Percentiles rank a stretch among this genome's conserved stretches.
Conservation (phyloP, 305 asterid species). For the Fraxinus greggii region DNA sequence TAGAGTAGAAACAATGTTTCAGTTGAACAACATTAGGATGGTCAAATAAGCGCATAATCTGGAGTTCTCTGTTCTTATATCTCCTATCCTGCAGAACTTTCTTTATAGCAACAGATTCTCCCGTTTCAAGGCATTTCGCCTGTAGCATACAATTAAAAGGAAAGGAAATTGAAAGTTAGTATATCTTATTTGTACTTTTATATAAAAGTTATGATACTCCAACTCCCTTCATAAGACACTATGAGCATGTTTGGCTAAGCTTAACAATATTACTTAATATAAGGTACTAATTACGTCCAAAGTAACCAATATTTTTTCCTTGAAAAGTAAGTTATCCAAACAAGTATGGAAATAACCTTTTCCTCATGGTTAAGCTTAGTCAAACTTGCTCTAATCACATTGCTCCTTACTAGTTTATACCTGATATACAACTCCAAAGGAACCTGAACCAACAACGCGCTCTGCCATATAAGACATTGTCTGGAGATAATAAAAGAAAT, state of each 20-base stretch:
- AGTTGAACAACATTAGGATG: slow-evolving; percentile 80
- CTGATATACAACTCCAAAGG: slow-evolving; percentile 96
- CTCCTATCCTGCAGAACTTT: slow-evolving; percentile 91
- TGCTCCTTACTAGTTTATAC: slow-evolving; percentile 32
- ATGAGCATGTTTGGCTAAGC: not conserved
- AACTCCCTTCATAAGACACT: not conserved
- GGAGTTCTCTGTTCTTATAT: slow-evolving; percentile 91
- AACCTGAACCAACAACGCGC: slow-evolving; percentile 92
- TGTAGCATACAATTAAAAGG: slow-evolving; percentile 21
- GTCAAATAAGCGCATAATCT: slow-evolving; percentile 71
- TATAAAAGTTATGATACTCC: not conserved
- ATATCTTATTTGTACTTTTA: not conserved
- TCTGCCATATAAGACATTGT: slow-evolving; percentile 94
- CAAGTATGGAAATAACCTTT: not conserved
- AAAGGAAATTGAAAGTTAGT: not conserved
- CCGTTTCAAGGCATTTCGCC: slow-evolving; percentile 90
- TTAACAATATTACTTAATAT: not conserved
- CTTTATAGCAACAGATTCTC: slow-evolving; percentile 90
- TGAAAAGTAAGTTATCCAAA: not conserved
- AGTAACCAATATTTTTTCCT: not conserved
- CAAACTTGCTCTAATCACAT: not conserved
- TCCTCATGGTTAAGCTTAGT: not conserved
- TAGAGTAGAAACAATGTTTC: slow-evolving; percentile 81
- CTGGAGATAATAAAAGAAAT: slow-evolving; percentile 36
- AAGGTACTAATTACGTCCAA: not conserved